Percentiles rank a stretch among this genome's conserved stretches.
Conservation (phyloP, 179 eudicot species). For the Silene noctiflora region DNA sequence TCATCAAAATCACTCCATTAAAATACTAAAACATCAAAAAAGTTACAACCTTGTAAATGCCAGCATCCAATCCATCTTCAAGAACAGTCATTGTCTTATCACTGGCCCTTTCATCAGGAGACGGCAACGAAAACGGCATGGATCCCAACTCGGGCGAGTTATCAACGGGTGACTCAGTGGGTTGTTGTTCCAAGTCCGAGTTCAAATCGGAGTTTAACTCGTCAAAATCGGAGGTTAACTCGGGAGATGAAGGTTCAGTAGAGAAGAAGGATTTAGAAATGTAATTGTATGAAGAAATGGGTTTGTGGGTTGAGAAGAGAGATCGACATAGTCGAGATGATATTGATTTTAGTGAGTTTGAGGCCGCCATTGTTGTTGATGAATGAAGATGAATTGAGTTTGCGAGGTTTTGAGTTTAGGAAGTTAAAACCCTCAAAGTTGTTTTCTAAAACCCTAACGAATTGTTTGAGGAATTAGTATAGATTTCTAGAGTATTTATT, state of each 20-base stretch:
- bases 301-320: constrained; percentile 24
- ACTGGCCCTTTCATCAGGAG: constrained; percentile 4
- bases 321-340: constrained; percentile 36
- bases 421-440: constrained; percentile 7
- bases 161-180: constrained; percentile 19
- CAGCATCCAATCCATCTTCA: constrained; percentile 59
- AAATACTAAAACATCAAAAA: neutral
- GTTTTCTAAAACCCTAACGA: constrained; percentile 18
- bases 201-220: constrained; percentile 1
- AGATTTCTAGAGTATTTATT: no score
- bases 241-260: constrained; percentile 31
- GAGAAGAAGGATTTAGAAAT: constrained; percentile 23
- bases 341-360: constrained; percentile 44
- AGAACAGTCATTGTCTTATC: constrained; percentile 24
- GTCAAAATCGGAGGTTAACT: constrained; percentile 19
- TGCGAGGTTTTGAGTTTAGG: neutral
- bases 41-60: constrained; percentile 54
- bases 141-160: constrained; percentile 3
- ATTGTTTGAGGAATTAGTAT: neutral
- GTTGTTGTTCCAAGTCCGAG: constrained; percentile 10
- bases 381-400: neutral
- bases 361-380: constrained; percentile 23
- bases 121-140: constrained; percentile 16
- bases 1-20: neutral
- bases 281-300: constrained; percentile 2